Conservation (phyloP, 306 rosid species). For the Urtica urens region DNA sequence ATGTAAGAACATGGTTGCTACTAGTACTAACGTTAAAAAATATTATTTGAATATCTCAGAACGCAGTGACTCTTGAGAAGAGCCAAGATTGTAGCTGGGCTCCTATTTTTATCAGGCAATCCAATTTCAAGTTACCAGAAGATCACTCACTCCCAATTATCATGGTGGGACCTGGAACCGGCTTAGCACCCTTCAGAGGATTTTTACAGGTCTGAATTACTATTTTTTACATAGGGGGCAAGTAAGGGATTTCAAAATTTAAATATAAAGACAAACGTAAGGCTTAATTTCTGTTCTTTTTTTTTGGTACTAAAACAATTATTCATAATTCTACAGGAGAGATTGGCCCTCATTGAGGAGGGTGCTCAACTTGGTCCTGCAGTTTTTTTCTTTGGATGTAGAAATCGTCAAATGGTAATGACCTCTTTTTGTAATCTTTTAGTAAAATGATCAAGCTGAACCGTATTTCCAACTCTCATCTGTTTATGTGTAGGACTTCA, state of each 20-base stretch:
- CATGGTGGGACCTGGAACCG: slow-evolving; percentile 99
- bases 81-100: slow-evolving; percentile 76
- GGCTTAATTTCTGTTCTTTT: slow-evolving; percentile 7
- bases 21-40: too few relatives aligned
- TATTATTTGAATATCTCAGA: slow-evolving; percentile 42
- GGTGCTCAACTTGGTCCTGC: slow-evolving; percentile 76
- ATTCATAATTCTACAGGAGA: slow-evolving; percentile 42
- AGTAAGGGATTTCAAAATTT: slow-evolving; percentile 1
- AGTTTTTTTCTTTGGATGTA: slow-evolving; percentile 82
- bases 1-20: slow-evolving; percentile 24
- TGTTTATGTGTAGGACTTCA: slow-evolving; percentile 79
- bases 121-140: slow-evolving; percentile 79
- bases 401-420: slow-evolving; percentile 83
- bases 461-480: slow-evolving; percentile 8
- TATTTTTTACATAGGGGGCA: background rate
- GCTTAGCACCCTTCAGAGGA: slow-evolving; percentile 97
- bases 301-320: too few relatives aligned
- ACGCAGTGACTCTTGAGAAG: slow-evolving; percentile 57
- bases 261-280: background rate
- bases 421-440: too few relatives aligned
- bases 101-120: slow-evolving; percentile 76
- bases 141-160: slow-evolving; percentile 61
- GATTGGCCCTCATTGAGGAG: slow-evolving; percentile 59
- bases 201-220: slow-evolving; percentile 64
- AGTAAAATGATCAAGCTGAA: slow-evolving; percentile 1